Percentiles rank a stretch among this genome's conserved stretches.
These are phyloP conservation scores for Mesembryanthemum crystallinum DNA, from an alignment of 148 eudicot genomes.

Conservation along the genomic window DNA sequence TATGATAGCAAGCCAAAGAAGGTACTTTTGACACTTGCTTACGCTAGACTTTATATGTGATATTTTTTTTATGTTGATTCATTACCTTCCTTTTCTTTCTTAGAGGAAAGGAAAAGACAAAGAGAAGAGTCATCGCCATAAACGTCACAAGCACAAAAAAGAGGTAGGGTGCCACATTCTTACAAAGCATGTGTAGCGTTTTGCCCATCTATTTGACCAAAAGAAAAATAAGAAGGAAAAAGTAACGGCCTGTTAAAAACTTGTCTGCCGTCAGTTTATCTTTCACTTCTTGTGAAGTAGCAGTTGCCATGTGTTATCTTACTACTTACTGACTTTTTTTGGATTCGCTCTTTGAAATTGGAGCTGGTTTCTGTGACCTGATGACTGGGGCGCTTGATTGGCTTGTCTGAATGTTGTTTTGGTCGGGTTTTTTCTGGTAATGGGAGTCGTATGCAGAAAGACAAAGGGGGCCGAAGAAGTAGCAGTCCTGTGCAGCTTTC, in stretches of 20 bases:
- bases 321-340: conserved; percentile 62
- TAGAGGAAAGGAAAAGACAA: conserved; percentile 78
- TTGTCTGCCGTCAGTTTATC: background rate
- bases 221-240: too few relatives aligned
- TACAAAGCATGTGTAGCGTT: background rate
- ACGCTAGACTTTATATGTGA: background rate
- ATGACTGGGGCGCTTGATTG: conserved; percentile 52
- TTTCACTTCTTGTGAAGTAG: background rate
- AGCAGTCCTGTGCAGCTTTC: conserved; percentile 91
- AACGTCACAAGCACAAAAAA: conserved; percentile 68
- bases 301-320: conserved; percentile 11
- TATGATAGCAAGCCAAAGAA: conserved; percentile 59
- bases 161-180: conserved; percentile 58
- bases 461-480: conserved; percentile 49
- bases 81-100: conserved; percentile 20
- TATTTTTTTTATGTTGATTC: conserved; percentile 8
- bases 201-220: background rate
- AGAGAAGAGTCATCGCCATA: conserved; percentile 56
- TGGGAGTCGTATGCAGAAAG: conserved; percentile 85
- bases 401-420: conserved; percentile 67
- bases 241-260: too few relatives aligned
- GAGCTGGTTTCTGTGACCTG: conserved; percentile 87
- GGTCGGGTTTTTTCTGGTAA: conserved; percentile 57
- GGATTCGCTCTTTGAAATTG: conserved; percentile 86
- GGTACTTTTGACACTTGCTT: conserved; percentile 37